Evolutionary conservation across 2,329 filamentous ascomycete species (phyloP).

Genomic region (Peltaster fructicola): DNA sequence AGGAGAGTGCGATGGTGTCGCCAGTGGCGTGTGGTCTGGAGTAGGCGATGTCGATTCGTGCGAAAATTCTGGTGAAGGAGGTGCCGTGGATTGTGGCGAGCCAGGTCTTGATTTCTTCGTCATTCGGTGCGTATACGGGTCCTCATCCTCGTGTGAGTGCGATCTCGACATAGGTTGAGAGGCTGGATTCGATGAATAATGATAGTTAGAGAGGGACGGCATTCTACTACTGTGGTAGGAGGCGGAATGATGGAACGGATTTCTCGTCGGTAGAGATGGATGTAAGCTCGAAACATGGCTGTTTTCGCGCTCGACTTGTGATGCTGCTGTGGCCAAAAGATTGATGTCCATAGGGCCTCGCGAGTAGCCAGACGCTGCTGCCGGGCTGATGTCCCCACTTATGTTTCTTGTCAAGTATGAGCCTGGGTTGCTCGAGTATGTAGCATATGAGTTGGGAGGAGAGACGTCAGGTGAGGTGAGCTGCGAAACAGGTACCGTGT

Average conservation of each 20-base stretch:
- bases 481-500: slow-evolving; percentile 74
- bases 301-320: slow-evolving; percentile 47
- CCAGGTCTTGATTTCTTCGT: slow-evolving; percentile 83
- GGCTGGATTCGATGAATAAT: slow-evolving; percentile 32
- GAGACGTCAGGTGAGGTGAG: slow-evolving; percentile 90
- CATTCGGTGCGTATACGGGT: slow-evolving; percentile 57
- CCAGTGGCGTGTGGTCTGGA: slow-evolving; percentile 94
- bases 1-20: slow-evolving; percentile 87
- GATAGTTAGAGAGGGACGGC: slow-evolving; percentile 61
- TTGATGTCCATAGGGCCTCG: slow-evolving; percentile 42
- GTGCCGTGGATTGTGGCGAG: slow-evolving; percentile 87
- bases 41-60: slow-evolving; percentile 91
- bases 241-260: slow-evolving; percentile 25
- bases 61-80: slow-evolving; percentile 89
- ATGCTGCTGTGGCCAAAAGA: slow-evolving; percentile 51
- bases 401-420: slow-evolving; percentile 41
- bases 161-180: slow-evolving; percentile 75
- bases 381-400: slow-evolving; percentile 28
- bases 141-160: slow-evolving; percentile 68
- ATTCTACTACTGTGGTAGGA: slow-evolving; percentile 43
- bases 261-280: slow-evolving; percentile 15
- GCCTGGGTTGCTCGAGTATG: slow-evolving; percentile 39
- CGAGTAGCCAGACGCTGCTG: slow-evolving; percentile 20
- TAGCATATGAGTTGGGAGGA: slow-evolving; percentile 70
- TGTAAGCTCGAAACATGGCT: slow-evolving; percentile 26